Evolutionary conservation across 2,329 filamentous ascomycete species (phyloP), one percentile per base, ranked within the genome.

Genomic region (Alternaria atra): DNA sequence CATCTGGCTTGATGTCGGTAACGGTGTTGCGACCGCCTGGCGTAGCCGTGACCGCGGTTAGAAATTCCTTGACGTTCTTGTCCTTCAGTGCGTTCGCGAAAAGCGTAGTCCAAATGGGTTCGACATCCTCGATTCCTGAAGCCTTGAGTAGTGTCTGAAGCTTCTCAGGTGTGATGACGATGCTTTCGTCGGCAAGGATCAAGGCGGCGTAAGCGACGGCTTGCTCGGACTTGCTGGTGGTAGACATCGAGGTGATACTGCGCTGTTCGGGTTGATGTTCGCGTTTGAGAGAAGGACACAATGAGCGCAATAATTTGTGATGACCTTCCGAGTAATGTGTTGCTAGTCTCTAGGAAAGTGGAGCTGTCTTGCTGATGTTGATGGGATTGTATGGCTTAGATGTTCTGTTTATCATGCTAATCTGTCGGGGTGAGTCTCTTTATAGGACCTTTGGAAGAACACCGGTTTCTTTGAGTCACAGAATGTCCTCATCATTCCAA

Each of bases 161-260:
- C 88, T 98, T 98, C 85, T 98, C 95, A 87, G 95, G 87, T 82
- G 94, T 97, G 87, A 98, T 92, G 80, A 96, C 92, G 80, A 98
- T 84, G 85, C 89, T 90, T 77, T 97, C 94, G 89, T 99, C 95
- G 83, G 94, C 94, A 83, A 98, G 92, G 88, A 98, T 97, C 84
- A 99, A 90, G 83, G 94, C 93, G 81, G 95, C 95, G 89, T 97
- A 98, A 80, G 94, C 96, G 82, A 90, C 89, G 81, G 94, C 94
- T 84, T 59, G 66, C 44, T 74, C 71, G 23, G 69, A 61, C n/a
- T 65, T 67, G 62, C 65, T 56, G 55, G 55, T 27, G 20, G 46
- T 27, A 37, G 50, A 55, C 58, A 61, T 66, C 29, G 34, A 55
- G 34, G 20, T 42, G 48, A 43, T 44, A 20, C 27, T 29, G 50